Evolutionary conservation across 2,329 filamentous ascomycete genomes (phyloP), one percentile per base, ranked within the genome.

Genomic region (Fusarium liriodendri): DNA sequence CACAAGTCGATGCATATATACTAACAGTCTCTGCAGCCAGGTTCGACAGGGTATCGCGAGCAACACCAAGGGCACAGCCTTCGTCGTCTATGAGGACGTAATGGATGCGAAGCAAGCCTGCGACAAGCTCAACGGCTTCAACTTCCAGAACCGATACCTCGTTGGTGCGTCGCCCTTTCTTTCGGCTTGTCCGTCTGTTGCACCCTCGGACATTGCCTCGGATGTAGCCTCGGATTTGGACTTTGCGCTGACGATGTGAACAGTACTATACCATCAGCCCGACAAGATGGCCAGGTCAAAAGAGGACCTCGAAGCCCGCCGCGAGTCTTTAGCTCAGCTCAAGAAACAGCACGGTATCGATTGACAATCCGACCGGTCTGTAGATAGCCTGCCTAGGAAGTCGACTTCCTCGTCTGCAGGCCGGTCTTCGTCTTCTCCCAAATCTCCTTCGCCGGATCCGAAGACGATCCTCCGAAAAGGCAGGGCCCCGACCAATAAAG

Each of bases 81-180:
- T 98, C 85, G 97, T 99, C 79, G 97, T 99, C 85, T 99, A 98
- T 89, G 97, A 98, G 86, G 97, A 99, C 89, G 96, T 98, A 78
- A 94, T 97, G 90, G 97, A 99, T 89, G 95, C 97, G 78, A 99
- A 99, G 88, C 93, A 95, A 86, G 97, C 97, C 82, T 98, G 97
- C 89, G 97, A 99, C 89, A 98, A 98, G 88, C 89, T 99, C 84
- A 99, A 99, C 89, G 97, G 97, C 83, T 99, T 97, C 92, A 99
- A 99, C 88, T 99, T 99, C 85, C 97, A 99, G 88, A 98, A 96
- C 87, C 94, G 97, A 83, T 99, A 99, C 86, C 94, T 99, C 79
- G 97, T 99, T 81, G 95, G 95, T 97, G 90, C 72, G 94, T 91
- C 27, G 38, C 54, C 38, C 18, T 16, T 25, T 5, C 8, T 16